These are phyloP conservation scores for Termitomyces heimii DNA, from an alignment of 768 basidiomycete species.

Conservation along the genomic window DNA sequence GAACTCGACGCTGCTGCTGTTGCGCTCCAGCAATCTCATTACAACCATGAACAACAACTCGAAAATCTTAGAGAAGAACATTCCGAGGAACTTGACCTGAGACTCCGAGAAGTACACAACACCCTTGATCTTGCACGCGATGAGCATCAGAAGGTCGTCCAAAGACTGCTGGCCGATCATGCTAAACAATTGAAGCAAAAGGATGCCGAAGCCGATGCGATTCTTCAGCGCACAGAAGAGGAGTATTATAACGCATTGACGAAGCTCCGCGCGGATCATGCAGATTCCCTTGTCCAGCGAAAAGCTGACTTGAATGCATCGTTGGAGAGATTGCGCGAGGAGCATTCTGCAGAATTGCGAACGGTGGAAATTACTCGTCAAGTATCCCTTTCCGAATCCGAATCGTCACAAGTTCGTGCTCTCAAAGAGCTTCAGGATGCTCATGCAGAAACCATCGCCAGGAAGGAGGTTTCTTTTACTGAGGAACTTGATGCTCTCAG, in stretches of 20 bases:
- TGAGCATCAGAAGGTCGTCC: slow-evolving; percentile 49
- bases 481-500: slow-evolving; percentile 65
- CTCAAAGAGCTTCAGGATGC: slow-evolving; percentile 68
- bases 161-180: slow-evolving; percentile 47
- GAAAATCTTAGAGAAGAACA: slow-evolving; percentile 52
- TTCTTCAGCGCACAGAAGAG: slow-evolving; percentile 66
- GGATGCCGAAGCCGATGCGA: slow-evolving; percentile 50
- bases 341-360: slow-evolving; percentile 69
- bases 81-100: slow-evolving; percentile 44
- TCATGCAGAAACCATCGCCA: slow-evolving; percentile 56
- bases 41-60: slow-evolving; percentile 56
- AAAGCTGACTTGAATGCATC: slow-evolving; percentile 52
- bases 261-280: slow-evolving; percentile 70
- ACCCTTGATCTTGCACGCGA: slow-evolving; percentile 40
- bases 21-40: slow-evolving; percentile 40
- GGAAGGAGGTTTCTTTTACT: slow-evolving; percentile 59
- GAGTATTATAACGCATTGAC: slow-evolving; percentile 79
- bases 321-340: slow-evolving; percentile 68
- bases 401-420: slow-evolving; percentile 57
- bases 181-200: slow-evolving; percentile 50
- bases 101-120: slow-evolving; percentile 49
- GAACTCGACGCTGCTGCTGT: slow-evolving; percentile 39
- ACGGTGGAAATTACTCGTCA: slow-evolving; percentile 72
- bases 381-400: slow-evolving; percentile 68
- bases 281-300: slow-evolving; percentile 56